Base-by-base conservation (phyloP, 495 filamentous ascomycete genomes). In the Daldinia decipiens region DNA sequence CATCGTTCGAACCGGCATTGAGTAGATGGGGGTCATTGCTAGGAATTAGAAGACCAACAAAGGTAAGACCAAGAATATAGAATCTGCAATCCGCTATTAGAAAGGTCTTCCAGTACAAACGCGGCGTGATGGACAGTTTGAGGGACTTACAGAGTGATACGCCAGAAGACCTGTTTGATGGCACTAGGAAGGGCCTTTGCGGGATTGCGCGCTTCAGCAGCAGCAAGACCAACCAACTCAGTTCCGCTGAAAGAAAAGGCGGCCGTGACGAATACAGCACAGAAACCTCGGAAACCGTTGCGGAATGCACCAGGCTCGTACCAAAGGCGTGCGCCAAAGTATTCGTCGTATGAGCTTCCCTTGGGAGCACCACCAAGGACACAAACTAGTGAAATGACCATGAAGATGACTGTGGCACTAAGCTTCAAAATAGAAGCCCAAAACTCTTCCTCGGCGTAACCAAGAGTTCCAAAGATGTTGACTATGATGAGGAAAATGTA, bases 111-210 rank as follows among this genome's bases (percentile, higher is more conserved):
- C 24, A 45, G 72, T 50, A 15, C 13, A 50, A 8, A 4, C 26
- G 32, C 34, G 19, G 15, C 11, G 4, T 6, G 0, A 12, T 13
- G 2, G 1, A 31, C 13, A 40, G 1, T 1, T 5, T 34, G 21
- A 45, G 51, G 26, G 59, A 59, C 74, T 66, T 45, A 74, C 74
- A 87, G 74, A 38, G 84, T 85, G 69, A 87, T 91, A 74, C 90
- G 89, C 89, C 89, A 92, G 75, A 92, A 92, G 39, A 92, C 87
- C 75, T 92, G 90, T 79, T 91, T 91, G 72, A 87, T 87, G 21
- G 90, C 90, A 29, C 85, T 84, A 12, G 90, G 90, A 4, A 92
- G 79, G 1, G 87, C 76, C 76, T 88, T 89, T 69, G 84, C 79
- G 3, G 91, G 91, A 76, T 92, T 90, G 1, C 76, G 72, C 7